Conservation (phyloP, 768 basidiomycete species). For the Baorangia bicolor region DNA sequence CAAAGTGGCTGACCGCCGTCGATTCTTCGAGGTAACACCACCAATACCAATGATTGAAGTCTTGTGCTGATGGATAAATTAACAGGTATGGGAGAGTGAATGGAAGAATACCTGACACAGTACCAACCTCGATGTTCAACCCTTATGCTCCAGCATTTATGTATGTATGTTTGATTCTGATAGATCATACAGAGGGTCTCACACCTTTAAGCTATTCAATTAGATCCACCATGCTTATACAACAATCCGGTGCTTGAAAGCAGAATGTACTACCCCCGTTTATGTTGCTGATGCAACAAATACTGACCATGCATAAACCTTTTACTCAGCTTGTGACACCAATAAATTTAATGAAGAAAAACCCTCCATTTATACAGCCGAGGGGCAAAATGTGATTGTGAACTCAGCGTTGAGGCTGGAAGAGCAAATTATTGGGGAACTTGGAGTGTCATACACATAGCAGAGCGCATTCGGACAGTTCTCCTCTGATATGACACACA, state of each 20-base stretch:
- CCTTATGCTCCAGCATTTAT: not conserved
- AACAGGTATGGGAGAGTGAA: constrained; percentile 29
- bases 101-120: constrained; percentile 1
- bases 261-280: not conserved
- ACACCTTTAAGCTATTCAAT: not conserved
- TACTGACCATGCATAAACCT: not conserved
- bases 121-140: not conserved
- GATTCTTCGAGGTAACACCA: constrained; percentile 56
- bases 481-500: not conserved
- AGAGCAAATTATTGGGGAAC: not conserved
- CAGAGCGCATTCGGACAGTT: not conserved
- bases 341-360: not conserved
- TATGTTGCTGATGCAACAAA: not conserved
- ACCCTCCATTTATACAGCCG: not conserved
- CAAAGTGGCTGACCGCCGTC: constrained; percentile 54
- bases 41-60: constrained; percentile 6
- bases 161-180: not conserved
- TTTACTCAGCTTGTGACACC: not conserved
- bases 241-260: not conserved
- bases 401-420: not conserved
- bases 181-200: too few species aligned
- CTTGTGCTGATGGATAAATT: not conserved
- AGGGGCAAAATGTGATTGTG: not conserved
- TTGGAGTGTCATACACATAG: not conserved
- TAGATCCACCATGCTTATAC: not conserved